Evolutionary conservation across 139 green algal species (phyloP), one percentile per base, ranked within the genome.

Genomic region (Micractinium sp.): DNA sequence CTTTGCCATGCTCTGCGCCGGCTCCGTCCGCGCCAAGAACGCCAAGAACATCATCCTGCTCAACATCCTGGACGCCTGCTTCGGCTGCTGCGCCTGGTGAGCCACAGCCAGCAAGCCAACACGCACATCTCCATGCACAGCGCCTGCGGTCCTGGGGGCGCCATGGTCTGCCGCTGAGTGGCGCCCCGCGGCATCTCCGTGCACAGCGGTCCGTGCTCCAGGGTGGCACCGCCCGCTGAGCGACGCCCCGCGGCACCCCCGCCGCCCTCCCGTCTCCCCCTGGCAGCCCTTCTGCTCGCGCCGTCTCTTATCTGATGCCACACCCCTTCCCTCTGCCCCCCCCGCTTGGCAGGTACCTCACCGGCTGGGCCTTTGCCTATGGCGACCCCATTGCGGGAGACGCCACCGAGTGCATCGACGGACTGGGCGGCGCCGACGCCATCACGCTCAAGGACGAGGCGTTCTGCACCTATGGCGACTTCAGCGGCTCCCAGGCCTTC

Each of bases 1-100:
- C 39, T 98, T 97, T 77, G 96, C 95, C 29, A 97, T 97, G 94
- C 94, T 97, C 25, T 97, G 93, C 84, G 94, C 94, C 56, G 96
- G 96, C 88, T 92, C 91, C 23, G 94, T 98, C 60, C 94, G 96
- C 60, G 89, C 93, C 85, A 98, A 98, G 91, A 97, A 97, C 90
- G 93, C 92, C 56, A 97, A 96, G 93, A 98, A 98, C 94, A 98
- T 98, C 90, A 94, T 98, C 83, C 90, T 98, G n/a, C 97, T 97
- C 85, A 98, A 97, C 91, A 90, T 98, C 13, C 87, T 98, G 74
- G 96, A 98, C 91, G 95, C 95, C 14, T 95, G 92, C 88, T 92
- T 94, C 53, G 95, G 94, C 79, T 92, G 91, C 82, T 56, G 97
- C 41, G 93, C 87, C 60, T 97, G 87, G 63, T 71, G 63, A 71